A percentile compares a stretch with the other conserved stretches of the same genome.
Conservation (phyloP, 1,139 yeast species). For the Pichia sp. region DNA sequence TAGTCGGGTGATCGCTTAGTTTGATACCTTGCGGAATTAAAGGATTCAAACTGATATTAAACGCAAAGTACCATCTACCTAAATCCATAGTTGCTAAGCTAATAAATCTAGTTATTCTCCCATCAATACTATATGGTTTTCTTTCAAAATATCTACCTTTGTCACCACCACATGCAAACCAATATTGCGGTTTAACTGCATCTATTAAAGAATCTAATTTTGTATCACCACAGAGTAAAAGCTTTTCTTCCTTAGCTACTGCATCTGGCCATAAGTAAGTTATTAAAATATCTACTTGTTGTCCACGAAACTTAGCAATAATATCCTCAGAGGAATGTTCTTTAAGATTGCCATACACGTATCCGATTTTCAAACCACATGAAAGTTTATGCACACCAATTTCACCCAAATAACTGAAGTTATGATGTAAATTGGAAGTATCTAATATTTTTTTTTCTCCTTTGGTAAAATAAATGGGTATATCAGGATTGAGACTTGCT, state of each 20-base stretch:
- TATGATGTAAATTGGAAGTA: background rate
- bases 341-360: conserved; percentile 28
- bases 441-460: conserved; percentile 9
- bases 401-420: conserved; percentile 25
- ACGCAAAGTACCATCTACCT: conserved; percentile 72
- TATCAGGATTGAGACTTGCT: conserved; percentile 11
- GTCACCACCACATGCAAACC: conserved; percentile 51
- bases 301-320: conserved; percentile 19
- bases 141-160: conserved; percentile 49
- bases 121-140: conserved; percentile 41
- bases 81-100: conserved; percentile 55
- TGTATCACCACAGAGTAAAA: conserved; percentile 35
- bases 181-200: conserved; percentile 52
- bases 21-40: background rate
- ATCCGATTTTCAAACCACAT: conserved; percentile 45
- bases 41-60: conserved; percentile 32
- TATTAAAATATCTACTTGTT: conserved; percentile 47
- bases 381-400: conserved; percentile 37
- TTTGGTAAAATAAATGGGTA: conserved; percentile 20
- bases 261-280: conserved; percentile 57
- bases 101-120: conserved; percentile 49
- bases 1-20: background rate
- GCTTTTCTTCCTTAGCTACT: conserved; percentile 38
- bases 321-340: conserved; percentile 21
- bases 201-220: conserved; percentile 43